Conservation (phyloP, 208 protist genomes). For the Crithidia brevicula region DNA sequence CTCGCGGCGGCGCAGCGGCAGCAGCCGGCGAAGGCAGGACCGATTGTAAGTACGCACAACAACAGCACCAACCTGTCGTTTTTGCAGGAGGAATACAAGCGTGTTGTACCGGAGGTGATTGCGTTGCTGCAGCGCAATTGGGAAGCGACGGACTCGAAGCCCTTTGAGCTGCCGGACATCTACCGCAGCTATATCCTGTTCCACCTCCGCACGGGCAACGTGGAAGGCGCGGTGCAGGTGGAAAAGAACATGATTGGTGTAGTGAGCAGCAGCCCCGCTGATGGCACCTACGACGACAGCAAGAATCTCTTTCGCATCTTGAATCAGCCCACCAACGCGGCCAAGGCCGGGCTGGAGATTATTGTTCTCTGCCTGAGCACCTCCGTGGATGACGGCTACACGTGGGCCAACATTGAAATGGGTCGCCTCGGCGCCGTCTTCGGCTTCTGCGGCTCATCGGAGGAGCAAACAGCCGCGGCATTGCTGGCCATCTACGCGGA, state of each 20-base stretch:
- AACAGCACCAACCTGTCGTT: conserved; percentile 1
- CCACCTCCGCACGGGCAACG: conserved; percentile 47
- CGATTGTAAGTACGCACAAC: conserved; percentile 12
- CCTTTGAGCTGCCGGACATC: conserved; percentile 63
- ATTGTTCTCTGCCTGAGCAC: conserved; percentile 60
- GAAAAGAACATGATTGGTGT: conserved; percentile 57
- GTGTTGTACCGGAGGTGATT: conserved; percentile 32
- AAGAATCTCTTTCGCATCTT: conserved; percentile 73
- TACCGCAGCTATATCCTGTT: conserved; percentile 60
- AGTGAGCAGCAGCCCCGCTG: conserved; percentile 29
- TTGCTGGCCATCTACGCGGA: conserved; percentile 71
- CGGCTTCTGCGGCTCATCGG: conserved; percentile 64
- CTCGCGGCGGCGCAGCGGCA: conserved; percentile 14
- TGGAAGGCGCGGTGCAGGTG: conserved; percentile 40
- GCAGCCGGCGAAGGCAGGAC: background rate
- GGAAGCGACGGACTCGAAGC: conserved; percentile 41
- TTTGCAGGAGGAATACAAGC: conserved; percentile 31
- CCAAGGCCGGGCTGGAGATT: conserved; percentile 81
- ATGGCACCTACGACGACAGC: conserved; percentile 39
- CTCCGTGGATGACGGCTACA: conserved; percentile 45
- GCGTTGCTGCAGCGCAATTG: conserved; percentile 49
- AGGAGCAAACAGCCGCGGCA: conserved; percentile 48
- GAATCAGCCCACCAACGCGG: conserved; percentile 68
- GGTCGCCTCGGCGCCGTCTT: conserved; percentile 45
- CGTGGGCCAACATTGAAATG: conserved; percentile 76